These are phyloP conservation scores for Pythium folliculosum DNA, from an alignment of 352 stramenopile species.

Conservation along the genomic window DNA sequence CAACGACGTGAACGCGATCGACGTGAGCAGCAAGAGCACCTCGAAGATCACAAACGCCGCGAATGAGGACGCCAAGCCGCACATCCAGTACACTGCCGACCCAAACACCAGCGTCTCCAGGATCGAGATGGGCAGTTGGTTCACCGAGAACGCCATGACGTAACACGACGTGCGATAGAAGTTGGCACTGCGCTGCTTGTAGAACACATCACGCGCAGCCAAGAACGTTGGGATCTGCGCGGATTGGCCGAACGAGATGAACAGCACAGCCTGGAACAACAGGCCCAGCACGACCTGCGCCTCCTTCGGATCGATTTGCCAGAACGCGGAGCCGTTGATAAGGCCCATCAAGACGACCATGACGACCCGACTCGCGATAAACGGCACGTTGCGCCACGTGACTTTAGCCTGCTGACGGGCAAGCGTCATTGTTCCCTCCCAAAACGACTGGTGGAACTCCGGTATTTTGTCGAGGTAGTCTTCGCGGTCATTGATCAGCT, in stretches of 20 bases:
- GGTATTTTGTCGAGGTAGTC: constrained; percentile 27
- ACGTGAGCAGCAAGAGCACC: constrained; percentile 49
- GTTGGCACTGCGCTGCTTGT: too few species aligned
- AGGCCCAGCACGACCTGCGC: constrained; percentile 45
- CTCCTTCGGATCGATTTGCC: constrained; percentile 33
- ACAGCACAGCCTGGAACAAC: constrained; percentile 71
- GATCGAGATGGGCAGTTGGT: constrained; percentile 34
- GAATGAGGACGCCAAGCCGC: constrained; percentile 48
- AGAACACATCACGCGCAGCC: too few species aligned
- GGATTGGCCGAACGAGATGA: constrained; percentile 57
- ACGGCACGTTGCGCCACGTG: constrained; percentile 29
- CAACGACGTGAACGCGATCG: constrained; percentile 29
- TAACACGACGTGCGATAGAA: constrained; percentile 72
- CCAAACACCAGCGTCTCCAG: constrained; percentile 69
- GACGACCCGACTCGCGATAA: constrained; percentile 29
- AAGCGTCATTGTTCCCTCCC: constrained; percentile 27
- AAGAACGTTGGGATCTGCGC: too few species aligned
- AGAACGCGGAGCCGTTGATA: constrained; percentile 37
- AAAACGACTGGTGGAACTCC: too few species aligned
- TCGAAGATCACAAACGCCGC: constrained; percentile 58
- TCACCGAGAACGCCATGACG: constrained; percentile 41
- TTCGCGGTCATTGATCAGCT: constrained; percentile 80
- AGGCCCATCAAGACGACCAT: constrained; percentile 38
- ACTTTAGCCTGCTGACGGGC: constrained; percentile 31
- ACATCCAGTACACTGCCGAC: constrained; percentile 74